Conservation (phyloP, 257 asterid species). For the Solanum lignicaule region DNA sequence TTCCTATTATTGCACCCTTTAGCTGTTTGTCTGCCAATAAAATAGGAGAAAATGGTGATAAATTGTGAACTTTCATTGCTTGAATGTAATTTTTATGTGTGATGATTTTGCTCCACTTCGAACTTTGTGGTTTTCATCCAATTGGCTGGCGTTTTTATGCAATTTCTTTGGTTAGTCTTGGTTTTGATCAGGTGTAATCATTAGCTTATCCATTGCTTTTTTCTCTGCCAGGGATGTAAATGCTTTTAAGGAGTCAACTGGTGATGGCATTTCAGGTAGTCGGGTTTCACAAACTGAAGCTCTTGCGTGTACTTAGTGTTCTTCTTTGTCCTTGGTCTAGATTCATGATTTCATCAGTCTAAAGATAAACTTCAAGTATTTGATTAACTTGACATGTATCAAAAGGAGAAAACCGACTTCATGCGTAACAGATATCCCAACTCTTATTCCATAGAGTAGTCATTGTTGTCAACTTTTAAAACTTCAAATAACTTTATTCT, state of each 20-base stretch:
- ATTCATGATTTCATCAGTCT: not conserved
- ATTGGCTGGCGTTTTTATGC: not conserved
- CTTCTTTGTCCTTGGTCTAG: not conserved
- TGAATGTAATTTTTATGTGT: not conserved
- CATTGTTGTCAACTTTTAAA: not conserved
- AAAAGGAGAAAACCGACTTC: not conserved
- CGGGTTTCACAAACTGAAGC: constrained; percentile 14
- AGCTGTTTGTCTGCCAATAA: not conserved
- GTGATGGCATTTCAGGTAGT: constrained; percentile 7
- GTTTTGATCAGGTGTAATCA: not conserved
- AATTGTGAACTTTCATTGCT: not conserved
- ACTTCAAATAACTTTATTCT: not conserved
- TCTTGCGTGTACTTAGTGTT: not conserved
- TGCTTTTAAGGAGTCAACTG: constrained; percentile 8
- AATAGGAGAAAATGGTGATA: not conserved
- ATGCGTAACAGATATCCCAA: not conserved
- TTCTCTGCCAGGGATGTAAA: constrained; percentile 24
- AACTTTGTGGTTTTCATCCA: not conserved
- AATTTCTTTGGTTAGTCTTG: not conserved
- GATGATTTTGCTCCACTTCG: not conserved
- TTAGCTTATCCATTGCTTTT: not conserved
- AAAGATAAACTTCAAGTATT: not conserved
- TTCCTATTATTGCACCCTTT: not conserved
- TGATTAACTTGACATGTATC: not conserved
- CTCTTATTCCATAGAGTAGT: not conserved